Conservation (phyloP, 768 basidiomycete species). For the Calocybe indica region DNA sequence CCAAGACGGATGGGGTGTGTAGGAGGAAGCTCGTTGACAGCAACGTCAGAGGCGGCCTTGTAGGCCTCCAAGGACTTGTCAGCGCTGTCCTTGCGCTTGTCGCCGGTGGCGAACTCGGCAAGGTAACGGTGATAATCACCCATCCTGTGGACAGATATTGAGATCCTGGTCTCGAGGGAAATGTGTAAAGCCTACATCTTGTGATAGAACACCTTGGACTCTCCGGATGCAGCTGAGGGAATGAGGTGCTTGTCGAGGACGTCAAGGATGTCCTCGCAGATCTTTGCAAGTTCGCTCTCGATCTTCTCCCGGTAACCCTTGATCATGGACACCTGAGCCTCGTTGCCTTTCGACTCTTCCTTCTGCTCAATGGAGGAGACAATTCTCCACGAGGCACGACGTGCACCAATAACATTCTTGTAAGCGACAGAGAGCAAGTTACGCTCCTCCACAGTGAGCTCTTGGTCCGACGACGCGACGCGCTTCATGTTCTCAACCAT, state of each 20-base stretch:
- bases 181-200: conserved; percentile 68
- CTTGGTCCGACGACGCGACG: conserved; percentile 95
- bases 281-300: conserved; percentile 92
- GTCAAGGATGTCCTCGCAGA: conserved; percentile 97
- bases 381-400: conserved; percentile 96
- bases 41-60: conserved; percentile 97
- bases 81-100: conserved; percentile 94
- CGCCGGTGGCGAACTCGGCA: conserved; percentile 96
- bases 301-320: conserved; percentile 98
- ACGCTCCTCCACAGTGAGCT: conserved; percentile 97
- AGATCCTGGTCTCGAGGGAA: conserved; percentile 10
- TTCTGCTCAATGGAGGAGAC: conserved; percentile 99
- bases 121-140: conserved; percentile 99
- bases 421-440: conserved; percentile 97
- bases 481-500: conserved; percentile 99
- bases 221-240: conserved; percentile 92
- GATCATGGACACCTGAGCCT: conserved; percentile 94
- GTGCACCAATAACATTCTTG: conserved; percentile 99
- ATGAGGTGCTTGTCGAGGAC: conserved; percentile 98
- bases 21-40: conserved; percentile 89
- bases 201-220: conserved; percentile 99
- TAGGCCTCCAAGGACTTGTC: conserved; percentile 97
- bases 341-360: conserved; percentile 98
- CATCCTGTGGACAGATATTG: conserved; percentile 59
- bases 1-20: conserved; percentile 99